Percentiles rank a stretch among this genome's conserved stretches.
Conservation (phyloP, 208 protist species). For the Leishmania turanica region DNA sequence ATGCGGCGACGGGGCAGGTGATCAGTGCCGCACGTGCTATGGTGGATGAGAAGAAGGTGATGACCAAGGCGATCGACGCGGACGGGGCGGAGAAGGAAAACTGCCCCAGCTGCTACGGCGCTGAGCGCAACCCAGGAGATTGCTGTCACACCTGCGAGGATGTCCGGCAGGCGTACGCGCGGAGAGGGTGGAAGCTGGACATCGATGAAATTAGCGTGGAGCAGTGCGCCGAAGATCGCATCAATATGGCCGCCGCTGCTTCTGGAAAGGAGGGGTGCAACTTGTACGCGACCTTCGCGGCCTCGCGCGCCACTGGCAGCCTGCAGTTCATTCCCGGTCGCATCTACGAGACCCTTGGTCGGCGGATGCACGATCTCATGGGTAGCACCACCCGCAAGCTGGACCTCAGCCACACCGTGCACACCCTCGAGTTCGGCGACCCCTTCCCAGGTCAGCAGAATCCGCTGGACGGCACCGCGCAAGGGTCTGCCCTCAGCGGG, state of each 20-base stretch:
- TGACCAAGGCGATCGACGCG: conserved; percentile 45
- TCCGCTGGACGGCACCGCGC: conserved; percentile 63
- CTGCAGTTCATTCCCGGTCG: conserved; percentile 83
- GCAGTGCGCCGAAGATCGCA: conserved; percentile 74
- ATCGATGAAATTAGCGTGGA: conserved; percentile 57
- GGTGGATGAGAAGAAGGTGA: conserved; percentile 42
- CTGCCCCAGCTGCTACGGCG: conserved; percentile 86
- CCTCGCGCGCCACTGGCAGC: conserved; percentile 82
- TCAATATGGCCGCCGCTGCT: conserved; percentile 28
- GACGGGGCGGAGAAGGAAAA: conserved; percentile 56
- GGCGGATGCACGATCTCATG: conserved; percentile 64
- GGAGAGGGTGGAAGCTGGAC: conserved; percentile 69
- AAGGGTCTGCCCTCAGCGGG: conserved; percentile 30
- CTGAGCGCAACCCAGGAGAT: conserved; percentile 49
- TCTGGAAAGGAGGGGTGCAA: conserved; percentile 78
- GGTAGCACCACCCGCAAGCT: conserved; percentile 43
- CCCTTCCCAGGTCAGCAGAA: conserved; percentile 75
- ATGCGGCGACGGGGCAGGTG: conserved; percentile 34
- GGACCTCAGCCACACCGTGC: conserved; percentile 82
- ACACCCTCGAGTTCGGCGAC: conserved; percentile 82
- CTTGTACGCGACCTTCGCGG: conserved; percentile 61
- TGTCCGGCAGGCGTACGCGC: conserved; percentile 63
- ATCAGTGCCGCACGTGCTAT: conserved; percentile 46
- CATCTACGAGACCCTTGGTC: conserved; percentile 43
- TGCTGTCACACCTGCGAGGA: conserved; percentile 90